Conservation (phyloP, 2,329 filamentous ascomycete genomes). For the Phoma sp. region DNA sequence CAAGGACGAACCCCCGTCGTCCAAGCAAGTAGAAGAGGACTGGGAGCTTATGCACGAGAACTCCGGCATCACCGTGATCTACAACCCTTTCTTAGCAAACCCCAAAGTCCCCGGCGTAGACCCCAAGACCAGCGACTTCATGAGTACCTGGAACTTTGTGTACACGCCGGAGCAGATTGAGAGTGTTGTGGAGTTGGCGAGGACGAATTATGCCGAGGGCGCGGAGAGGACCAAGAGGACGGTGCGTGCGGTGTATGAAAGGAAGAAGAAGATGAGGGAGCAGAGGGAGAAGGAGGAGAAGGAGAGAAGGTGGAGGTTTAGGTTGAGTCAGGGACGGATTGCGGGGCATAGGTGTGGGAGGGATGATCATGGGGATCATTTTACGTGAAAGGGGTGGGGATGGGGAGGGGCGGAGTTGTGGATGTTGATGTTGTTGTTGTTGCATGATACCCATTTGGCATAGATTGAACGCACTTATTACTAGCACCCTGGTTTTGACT, state of each 20-base stretch:
- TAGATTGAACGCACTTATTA: constrained; percentile 10
- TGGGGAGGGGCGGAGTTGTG: background rate
- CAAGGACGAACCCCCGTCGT: constrained; percentile 59
- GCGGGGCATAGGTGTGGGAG: constrained; percentile 60
- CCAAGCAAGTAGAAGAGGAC: constrained; percentile 65
- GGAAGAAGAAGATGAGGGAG: constrained; percentile 76
- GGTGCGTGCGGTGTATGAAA: constrained; percentile 87
- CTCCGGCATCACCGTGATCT: constrained; percentile 86
- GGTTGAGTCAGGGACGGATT: constrained; percentile 55
- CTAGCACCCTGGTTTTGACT: background rate
- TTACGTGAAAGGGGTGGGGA: constrained; percentile 55
- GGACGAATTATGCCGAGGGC: constrained; percentile 86
- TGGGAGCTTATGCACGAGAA: constrained; percentile 73
- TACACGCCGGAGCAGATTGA: constrained; percentile 93
- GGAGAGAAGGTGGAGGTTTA: constrained; percentile 46
- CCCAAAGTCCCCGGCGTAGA: constrained; percentile 80
- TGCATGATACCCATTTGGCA: constrained; percentile 18
- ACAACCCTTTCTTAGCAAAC: constrained; percentile 89
- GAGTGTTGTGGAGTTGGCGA: constrained; percentile 78
- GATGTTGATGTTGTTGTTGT: background rate
- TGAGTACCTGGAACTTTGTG: constrained; percentile 98
- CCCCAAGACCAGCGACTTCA: constrained; percentile 80
- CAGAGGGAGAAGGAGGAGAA: constrained; percentile 54
- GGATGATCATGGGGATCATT: constrained; percentile 65
- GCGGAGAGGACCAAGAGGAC: constrained; percentile 77